A percentile compares a stretch with the other conserved stretches of the same genome.
These are phyloP conservation scores for Phytophthora tentaculata DNA, from an alignment of 352 stramenopile species.

Conservation along the genomic window DNA sequence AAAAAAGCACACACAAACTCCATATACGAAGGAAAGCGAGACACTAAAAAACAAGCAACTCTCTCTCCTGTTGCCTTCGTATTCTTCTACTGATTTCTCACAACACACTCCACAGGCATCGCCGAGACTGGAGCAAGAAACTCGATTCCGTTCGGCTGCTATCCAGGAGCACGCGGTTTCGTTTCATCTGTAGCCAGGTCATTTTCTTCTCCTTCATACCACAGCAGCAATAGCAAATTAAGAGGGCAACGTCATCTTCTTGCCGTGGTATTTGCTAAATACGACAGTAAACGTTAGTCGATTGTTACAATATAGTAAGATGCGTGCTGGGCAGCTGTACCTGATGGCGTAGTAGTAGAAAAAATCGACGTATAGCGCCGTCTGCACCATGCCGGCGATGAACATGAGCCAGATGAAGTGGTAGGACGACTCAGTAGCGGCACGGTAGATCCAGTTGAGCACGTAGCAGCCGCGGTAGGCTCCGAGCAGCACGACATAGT, in stretches of 20 bases:
- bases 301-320: neutral
- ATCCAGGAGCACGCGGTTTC: constrained; percentile 7
- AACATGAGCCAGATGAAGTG: constrained; percentile 99
- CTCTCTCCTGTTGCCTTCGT: constrained; percentile 30
- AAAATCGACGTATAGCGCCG: constrained; percentile 99
- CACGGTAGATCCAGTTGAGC: constrained; percentile 99
- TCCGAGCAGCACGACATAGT: constrained; percentile 99
- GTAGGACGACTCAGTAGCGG: constrained; percentile 96
- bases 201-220: constrained; percentile 16
- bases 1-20: constrained; percentile 13
- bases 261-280: constrained; percentile 88
- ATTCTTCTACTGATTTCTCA: constrained; percentile 37
- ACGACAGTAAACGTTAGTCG: constrained; percentile 12
- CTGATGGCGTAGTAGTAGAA: constrained; percentile 99
- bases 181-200: constrained; percentile 20
- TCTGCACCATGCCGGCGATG: constrained; percentile 98
- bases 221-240: constrained; percentile 47
- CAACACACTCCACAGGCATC: constrained; percentile 5
- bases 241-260: constrained; percentile 90
- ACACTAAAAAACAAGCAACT: constrained; percentile 24
- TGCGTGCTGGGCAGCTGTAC: constrained; percentile 32
- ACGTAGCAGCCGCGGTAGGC: constrained; percentile 99
- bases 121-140: constrained; percentile 3
- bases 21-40: constrained; percentile 25
- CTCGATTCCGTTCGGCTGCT: neutral